Base-by-base conservation (phyloP, 345 rosid genomes). In the Noccaea caerulescens region DNA sequence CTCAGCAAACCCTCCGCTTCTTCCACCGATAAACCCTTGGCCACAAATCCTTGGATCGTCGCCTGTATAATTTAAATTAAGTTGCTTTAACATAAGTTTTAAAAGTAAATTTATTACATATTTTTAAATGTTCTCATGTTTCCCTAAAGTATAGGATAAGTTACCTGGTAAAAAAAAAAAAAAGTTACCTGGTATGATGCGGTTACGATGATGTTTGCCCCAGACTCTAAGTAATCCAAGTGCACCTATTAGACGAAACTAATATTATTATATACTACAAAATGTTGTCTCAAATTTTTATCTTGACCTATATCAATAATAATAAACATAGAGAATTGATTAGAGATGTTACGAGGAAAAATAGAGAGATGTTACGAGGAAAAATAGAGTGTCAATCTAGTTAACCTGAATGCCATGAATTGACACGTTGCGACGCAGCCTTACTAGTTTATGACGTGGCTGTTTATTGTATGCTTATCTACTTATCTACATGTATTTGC, bases 1-100 rank as follows among this genome's bases (percentile, higher is more conserved):
- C 78, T 70, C 5, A 93, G 82, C 58, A 90, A 70, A 23, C 25
- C 14, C 75, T 93, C 97, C 6, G 92, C 91, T 71, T 88, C 97
- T 78, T 75, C 86, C 37, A 20, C 80, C 0, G 92, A 80, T 3
- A 81, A 59, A 12, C 97, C 97, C 76, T 90, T 90, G 16, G 90
- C 87, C 80, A 83, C 89, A 59, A 93, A 93, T 3, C 97, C 98
- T 72, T 88, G 97, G 72, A 93, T 83, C 3, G 98, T 93, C 34
- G 96, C 96, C 97, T 88, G 78, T 16, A 8, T 42, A 12, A 36
- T 12, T 1, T 27, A 11, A 8, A 63, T 45, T 20, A 10, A 62
- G 47, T 46, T 43, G 39, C 0, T 51, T 16, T 39, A 14, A 37
- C 1, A 36, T n/a, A 8, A 27, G 38, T 23, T 38, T 36, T 9